Conservation (phyloP, 1,284 basidiomycete genomes). For the Rhodotorula sp. region DNA sequence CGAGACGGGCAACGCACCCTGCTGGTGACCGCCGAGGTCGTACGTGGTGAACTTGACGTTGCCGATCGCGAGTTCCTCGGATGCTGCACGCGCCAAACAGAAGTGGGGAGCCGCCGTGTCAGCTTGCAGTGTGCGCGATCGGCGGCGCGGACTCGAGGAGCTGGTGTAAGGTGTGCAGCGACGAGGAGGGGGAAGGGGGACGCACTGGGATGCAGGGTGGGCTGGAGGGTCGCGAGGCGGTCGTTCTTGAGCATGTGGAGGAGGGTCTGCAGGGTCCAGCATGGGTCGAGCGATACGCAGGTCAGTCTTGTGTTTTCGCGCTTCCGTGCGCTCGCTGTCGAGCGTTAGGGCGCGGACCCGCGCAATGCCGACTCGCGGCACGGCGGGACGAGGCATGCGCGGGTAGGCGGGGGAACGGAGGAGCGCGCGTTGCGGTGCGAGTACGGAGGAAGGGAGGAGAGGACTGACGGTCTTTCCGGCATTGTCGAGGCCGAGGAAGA, state of each 20-base stretch:
- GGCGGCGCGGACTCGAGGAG: background rate
- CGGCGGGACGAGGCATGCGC: background rate
- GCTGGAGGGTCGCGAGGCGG: slow-evolving; percentile 94
- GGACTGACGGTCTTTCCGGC: slow-evolving; percentile 92
- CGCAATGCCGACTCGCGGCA: background rate
- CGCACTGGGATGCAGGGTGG: slow-evolving; percentile 97
- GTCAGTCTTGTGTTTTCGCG: no score
- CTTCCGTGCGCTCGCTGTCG: no score
- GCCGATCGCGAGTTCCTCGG: slow-evolving; percentile 98
- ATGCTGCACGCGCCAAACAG: slow-evolving; percentile 62
- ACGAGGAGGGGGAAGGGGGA: slow-evolving; percentile 43
- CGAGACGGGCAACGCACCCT: slow-evolving; percentile 62
- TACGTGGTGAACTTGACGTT: slow-evolving; percentile 99
- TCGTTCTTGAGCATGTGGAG: slow-evolving; percentile 99
- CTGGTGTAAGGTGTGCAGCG: no score
- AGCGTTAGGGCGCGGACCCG: background rate
- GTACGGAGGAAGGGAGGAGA: background rate
- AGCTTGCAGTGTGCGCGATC: background rate
- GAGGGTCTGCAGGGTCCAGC: slow-evolving; percentile 68
- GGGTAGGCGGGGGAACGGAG: background rate
- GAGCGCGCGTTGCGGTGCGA: background rate
- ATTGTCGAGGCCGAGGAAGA: slow-evolving; percentile 87
- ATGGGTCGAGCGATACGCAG: background rate
- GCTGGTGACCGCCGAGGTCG: slow-evolving; percentile 96
- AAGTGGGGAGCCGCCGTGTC: background rate